Base-by-base conservation (phyloP, 2,329 filamentous ascomycete species). In the Aureobasidium sp. region DNA sequence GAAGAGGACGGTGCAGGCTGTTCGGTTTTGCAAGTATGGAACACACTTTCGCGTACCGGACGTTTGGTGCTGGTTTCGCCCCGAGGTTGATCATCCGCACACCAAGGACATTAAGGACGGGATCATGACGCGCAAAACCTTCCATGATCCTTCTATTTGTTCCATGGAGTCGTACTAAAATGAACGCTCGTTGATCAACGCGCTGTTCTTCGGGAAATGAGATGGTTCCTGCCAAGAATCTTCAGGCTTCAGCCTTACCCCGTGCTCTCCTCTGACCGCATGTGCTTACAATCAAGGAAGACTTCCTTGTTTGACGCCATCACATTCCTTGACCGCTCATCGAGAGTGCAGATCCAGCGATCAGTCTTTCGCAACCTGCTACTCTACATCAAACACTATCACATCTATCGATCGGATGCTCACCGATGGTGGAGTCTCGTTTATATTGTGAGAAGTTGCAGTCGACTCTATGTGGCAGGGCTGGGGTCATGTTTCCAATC, bases 41-140 rank as follows among this genome's bases (percentile, higher is more conserved):
- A 21, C 21, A 58, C 41, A 37, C 30, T 48, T n/a, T 58, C 42
- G 54, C 39, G 54, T 58, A 48, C 54, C 54, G 32, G 54, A 48
- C 54, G 54, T 58, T 58, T 58, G 54, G 54, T 47, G 54, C 54
- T 47, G 54, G 54, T 58, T 58, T 58, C 54, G 54, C 32, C 32
- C 32, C 54, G 41, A 48, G 30, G 41, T 21, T 47, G 42, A 30
- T 39, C 54, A 39, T 21, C 42, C 54, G 42, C 42, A 4, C 54
- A n/a, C 41, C 32, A 58, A 21, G 54, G 54, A 58, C 54, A 58
- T 58, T 58, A 58, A 58, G 54, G 54, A 58, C 54, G 10, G n/a
- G 6, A 37, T 47, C n/a, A 48, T 58, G 54, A 58, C 54, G 54
- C 54, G 30, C 30, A 48, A 47, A 57, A 37, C 5, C 54, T 58